Evolutionary conservation across 768 basidiomycete genomes (phyloP), one percentile per base, ranked within the genome.

Genomic region (Terana coerulea): DNA sequence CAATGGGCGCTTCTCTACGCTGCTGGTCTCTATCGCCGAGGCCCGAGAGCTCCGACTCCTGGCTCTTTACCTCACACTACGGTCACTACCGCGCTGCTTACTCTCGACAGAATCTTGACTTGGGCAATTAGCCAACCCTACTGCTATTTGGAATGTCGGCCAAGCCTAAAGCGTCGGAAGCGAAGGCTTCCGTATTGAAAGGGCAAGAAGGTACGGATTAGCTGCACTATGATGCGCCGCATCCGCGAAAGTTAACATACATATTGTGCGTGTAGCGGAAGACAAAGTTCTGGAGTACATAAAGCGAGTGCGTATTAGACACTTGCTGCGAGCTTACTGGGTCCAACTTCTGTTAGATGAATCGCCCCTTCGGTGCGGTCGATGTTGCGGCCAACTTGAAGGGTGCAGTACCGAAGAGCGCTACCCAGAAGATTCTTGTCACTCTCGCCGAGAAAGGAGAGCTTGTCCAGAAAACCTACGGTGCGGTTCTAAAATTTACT

Each of bases 351-450:
- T 46, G 15, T 41, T 61, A 93, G 90, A 90, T 92, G 81, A 95
- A 95, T 67, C 79, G 92, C n/a, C 92, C 92, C 5, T 95, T 86
- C 61, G 92, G 92, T 7, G 91, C 91, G 54, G 92, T 94, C 30
- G 93, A 97, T 64, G 84, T 95, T 5, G 79, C 88, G 14, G 90
- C 92, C 9, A 97, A 97, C 68, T 71, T 97, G 26, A 95, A 95
- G 67, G 90, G 90, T 45, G 85, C 86, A 9, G 84, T 95, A 4
- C 83, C 90, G 6, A 97, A 97, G 64, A 70, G 90, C 1, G 75
- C 84, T 2, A 84, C 85, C 0, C 91, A 92, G 63, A 97, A 95
- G 71, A 87, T 95, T 40, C 75, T 95, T 12, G 70, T 79, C 2
- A 70, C 82, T 1, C 77, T 95, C 15, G 86, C 94, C n/a, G 94